phyloP scores from a whole-genome alignment of 768 basidiomycete species.

The Ramaria sp. region DNA sequence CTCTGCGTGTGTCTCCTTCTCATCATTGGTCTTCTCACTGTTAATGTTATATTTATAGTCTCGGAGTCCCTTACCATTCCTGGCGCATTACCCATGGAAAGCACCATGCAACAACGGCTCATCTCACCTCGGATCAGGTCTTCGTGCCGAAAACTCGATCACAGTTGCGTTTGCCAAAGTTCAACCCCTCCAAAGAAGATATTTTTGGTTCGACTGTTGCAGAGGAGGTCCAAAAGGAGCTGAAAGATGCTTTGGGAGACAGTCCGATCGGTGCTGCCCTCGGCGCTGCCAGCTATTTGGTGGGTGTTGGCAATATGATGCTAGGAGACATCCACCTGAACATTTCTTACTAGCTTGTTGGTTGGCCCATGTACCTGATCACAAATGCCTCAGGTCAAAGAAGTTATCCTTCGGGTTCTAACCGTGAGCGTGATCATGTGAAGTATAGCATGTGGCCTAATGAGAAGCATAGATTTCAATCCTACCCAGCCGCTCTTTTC shows the following conservation, averaged over 20 bases:
- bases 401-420: conserved; percentile 67
- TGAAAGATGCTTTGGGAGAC: conserved; percentile 84
- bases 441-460: not conserved
- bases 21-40: not conserved
- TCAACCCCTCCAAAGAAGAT: conserved; percentile 61
- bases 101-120: conserved; percentile 91
- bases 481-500: conserved; percentile 73
- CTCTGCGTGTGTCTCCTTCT: conserved; percentile 50
- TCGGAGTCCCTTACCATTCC: conserved; percentile 93
- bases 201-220: conserved; percentile 51
- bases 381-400: conserved; percentile 79
- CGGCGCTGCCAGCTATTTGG: conserved; percentile 47
- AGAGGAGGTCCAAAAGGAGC: conserved; percentile 56
- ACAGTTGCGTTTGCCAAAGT: conserved; percentile 47
- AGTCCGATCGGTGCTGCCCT: conserved; percentile 67
- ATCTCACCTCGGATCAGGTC: conserved; percentile 92
- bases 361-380: conserved; percentile 81
- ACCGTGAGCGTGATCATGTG: conserved; percentile 41
- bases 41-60: conserved; percentile 33
- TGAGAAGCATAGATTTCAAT: conserved; percentile 47
- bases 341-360: conserved; percentile 41
- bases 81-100: conserved; percentile 93
- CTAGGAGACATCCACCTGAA: not conserved
- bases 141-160: conserved; percentile 89
- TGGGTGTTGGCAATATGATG: conserved; percentile 20